Evolutionary conservation across 1,139 yeast genomes (phyloP), one percentile per base, ranked within the genome.

Genomic region (Ogataea hybrid): DNA sequence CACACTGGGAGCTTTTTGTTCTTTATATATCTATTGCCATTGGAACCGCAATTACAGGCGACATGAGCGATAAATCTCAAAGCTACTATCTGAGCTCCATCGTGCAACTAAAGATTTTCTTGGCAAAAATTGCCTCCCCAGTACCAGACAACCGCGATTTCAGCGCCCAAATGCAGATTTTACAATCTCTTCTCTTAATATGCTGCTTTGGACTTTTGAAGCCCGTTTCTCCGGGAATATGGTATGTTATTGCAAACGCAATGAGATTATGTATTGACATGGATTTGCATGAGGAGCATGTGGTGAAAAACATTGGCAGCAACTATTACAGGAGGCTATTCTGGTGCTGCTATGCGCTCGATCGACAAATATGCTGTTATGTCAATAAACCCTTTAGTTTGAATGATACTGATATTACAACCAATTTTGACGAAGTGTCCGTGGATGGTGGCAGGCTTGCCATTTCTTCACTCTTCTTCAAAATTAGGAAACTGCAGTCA

Each of bases 221-320:
- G 28, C 62, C 61, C 2, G 44, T 54, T 10, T 44, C 58, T 2
- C 62, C 62, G 2, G 61, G 62, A 9, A 58, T 59, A n/a, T 58
- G 61, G 62, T 58, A 58, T 43, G 38, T 54, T 6, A 44, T 57
- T 10, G 51, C 58, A 3, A 52, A 52, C 6, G 56, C 59, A 16
- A 48, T 50, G 43, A 37, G 56, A 25, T 39, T 58, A 7, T 56
- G 59, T 32, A 48, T 54, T 12, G 62, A 58, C 35, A 35, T 58
- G 43, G 59, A 56, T 11, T 44, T 58, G 4, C 57, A 57, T 28
- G 48, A 53, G 12, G 62, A 58, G 34, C 28, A 56, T 3, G 33
- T 41, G 6, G n/a, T 51, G 7, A 16, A 14, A 11, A 29, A 23
- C 8, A 25, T 40, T 5, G 48, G 39, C 7, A 11, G 29, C 2